A percentile compares a stretch with the other conserved stretches of the same genome.
phyloP scores from a whole-genome alignment of 768 basidiomycete species.

The Gymnopilus dilepis region DNA sequence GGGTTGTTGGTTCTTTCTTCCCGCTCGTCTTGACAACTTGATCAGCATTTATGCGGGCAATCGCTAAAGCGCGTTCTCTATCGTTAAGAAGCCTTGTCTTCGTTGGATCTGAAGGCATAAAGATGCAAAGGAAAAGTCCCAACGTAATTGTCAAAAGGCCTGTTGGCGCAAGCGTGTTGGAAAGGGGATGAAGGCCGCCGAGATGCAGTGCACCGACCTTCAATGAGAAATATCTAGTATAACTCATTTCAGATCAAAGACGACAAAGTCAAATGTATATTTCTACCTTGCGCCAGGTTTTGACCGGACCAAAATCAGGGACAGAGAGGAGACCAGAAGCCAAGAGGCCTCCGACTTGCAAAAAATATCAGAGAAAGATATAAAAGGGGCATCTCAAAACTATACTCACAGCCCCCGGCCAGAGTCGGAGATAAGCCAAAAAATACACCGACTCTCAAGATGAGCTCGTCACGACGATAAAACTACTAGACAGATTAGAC shows the following conservation, averaged over 20 bases:
- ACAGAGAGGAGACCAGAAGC: slow-evolving; percentile 43
- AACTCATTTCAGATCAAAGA: neutral
- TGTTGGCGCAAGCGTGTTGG: slow-evolving; percentile 3
- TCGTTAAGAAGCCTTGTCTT: slow-evolving; percentile 34
- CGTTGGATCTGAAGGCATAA: slow-evolving; percentile 35
- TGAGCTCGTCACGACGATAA: slow-evolving; percentile 40
- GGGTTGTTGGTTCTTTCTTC: slow-evolving; percentile 32
- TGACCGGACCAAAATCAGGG: slow-evolving; percentile 36
- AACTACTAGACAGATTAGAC: slow-evolving; percentile 27
- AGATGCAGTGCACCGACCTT: slow-evolving; percentile 24
- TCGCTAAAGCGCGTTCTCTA: slow-evolving; percentile 32
- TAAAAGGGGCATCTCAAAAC: neutral
- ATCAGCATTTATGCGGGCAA: slow-evolving; percentile 37
- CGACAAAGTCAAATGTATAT: neutral
- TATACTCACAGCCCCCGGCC: slow-evolving; percentile 39
- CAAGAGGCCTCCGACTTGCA: slow-evolving; percentile 41
- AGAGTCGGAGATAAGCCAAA: slow-evolving; percentile 39
- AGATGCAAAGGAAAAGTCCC: slow-evolving; percentile 30
- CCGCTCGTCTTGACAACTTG: slow-evolving; percentile 34
- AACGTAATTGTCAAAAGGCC: slow-evolving; percentile 36
- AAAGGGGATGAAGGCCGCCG: neutral
- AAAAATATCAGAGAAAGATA: neutral
- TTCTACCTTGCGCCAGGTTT: slow-evolving; percentile 41
- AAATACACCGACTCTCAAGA: slow-evolving; percentile 40
- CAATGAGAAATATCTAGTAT: slow-evolving; percentile 37